Evolutionary conservation across 2,329 filamentous ascomycete genomes (phyloP).

Genomic region (Immersiporthe knoxdaviesiana): DNA sequence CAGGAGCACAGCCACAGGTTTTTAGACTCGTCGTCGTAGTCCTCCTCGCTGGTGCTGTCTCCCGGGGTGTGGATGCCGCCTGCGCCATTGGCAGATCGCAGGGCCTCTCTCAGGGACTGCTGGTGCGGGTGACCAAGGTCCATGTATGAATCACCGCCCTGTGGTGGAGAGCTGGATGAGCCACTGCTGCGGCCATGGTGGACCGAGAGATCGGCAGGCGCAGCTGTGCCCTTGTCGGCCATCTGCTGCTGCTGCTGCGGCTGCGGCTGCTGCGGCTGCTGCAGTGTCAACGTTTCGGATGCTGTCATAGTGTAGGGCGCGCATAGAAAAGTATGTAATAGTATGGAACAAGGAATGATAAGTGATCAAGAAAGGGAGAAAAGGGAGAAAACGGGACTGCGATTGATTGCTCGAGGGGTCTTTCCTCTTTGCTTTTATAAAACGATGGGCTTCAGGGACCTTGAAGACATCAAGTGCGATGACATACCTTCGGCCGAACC

Average conservation of each 20-base stretch:
- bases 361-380: background rate
- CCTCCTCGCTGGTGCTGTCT: constrained; percentile 50
- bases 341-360: background rate
- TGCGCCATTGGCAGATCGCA: constrained; percentile 23
- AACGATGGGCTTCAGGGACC: background rate
- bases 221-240: constrained; percentile 20
- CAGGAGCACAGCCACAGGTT: constrained; percentile 33
- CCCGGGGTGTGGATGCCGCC: constrained; percentile 35
- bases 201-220: constrained; percentile 6
- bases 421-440: too few species aligned
- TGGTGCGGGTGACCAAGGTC: constrained; percentile 16
- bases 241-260: constrained; percentile 26
- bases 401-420: background rate
- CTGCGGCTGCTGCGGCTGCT: constrained; percentile 15
- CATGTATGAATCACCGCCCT: constrained; percentile 15
- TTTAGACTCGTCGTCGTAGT: constrained; percentile 45
- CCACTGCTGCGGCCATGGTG: constrained; percentile 2
- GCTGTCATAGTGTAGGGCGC: background rate
- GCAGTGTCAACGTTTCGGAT: constrained; percentile 4
- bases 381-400: too few species aligned
- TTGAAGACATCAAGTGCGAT: background rate
- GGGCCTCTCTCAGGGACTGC: constrained; percentile 33
- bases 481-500: constrained; percentile 5
- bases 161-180: background rate
- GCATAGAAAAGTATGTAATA: background rate